phyloP scores from a whole-genome alignment of 2,329 filamentous ascomycete species.

The Trichoderma semiorbis region DNA sequence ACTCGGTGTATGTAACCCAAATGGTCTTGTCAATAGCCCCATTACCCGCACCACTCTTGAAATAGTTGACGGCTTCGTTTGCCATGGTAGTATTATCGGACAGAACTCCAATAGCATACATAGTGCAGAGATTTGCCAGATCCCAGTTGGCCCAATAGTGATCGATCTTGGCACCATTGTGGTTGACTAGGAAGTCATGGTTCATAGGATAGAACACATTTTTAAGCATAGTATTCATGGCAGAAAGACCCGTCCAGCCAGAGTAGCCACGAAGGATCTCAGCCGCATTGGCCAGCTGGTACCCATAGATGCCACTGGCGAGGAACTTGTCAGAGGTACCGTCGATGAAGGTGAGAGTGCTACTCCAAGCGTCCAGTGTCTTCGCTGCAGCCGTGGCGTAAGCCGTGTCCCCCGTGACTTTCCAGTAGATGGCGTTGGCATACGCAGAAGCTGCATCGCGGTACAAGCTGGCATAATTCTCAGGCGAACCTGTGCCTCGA shows the following conservation, averaged over 20 bases:
- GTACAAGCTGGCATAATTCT: background rate
- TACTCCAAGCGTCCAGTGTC: background rate
- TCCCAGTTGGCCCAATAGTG: slow-evolving; percentile 2
- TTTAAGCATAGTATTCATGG: background rate
- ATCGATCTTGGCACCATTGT: background rate
- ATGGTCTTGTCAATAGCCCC: background rate
- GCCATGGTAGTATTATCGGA: background rate
- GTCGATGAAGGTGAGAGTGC: background rate
- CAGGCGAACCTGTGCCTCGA: background rate
- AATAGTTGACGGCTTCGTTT: background rate
- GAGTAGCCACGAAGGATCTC: background rate
- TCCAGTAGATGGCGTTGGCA: background rate
- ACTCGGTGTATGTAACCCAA: background rate
- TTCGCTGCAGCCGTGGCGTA: background rate
- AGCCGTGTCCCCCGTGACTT: background rate
- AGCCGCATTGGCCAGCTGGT: background rate
- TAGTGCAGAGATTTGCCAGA: background rate
- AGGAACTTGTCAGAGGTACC: background rate
- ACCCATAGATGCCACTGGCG: background rate
- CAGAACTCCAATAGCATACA: background rate
- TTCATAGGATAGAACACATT: background rate
- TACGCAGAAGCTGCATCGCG: background rate
- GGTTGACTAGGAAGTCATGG: background rate
- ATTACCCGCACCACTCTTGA: background rate
- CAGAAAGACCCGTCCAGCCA: background rate